Percentiles rank a stretch among this genome's conserved stretches.
phyloP scores from a whole-genome alignment of 805 yeast species.

The Spathaspora girioi region DNA sequence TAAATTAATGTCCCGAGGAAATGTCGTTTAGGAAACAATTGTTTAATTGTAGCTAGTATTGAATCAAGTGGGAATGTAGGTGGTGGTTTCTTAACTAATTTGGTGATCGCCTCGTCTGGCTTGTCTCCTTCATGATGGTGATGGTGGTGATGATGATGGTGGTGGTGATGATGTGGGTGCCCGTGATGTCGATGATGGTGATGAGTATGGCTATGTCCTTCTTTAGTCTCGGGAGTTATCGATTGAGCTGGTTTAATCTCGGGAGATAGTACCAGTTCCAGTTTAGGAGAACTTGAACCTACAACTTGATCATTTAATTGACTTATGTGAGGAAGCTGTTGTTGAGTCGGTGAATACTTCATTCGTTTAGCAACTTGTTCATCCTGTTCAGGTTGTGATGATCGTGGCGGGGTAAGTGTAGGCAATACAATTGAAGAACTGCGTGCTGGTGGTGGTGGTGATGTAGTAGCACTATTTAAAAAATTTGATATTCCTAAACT shows the following conservation, averaged over 20 bases:
- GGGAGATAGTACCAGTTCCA: background rate
- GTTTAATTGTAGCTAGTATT: slow-evolving; percentile 18
- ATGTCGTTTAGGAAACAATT: slow-evolving; percentile 27
- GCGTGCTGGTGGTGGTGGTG: background rate
- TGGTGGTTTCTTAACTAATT: slow-evolving; percentile 1
- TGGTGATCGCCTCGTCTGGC: background rate
- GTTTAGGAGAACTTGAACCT: background rate
- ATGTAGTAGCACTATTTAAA: slow-evolving; percentile 9
- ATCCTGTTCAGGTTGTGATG: slow-evolving; percentile 1
- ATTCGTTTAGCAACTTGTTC: slow-evolving; percentile 3
- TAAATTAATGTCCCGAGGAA: slow-evolving; percentile 58
- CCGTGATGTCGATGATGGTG: slow-evolving; percentile 9
- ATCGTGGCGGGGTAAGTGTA: background rate
- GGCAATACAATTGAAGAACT: background rate
- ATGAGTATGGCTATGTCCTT: slow-evolving; percentile 7
- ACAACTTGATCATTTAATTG: background rate
- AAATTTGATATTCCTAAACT: slow-evolving; percentile 19
- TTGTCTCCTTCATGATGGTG: background rate
- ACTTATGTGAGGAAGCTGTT: slow-evolving; percentile 3
- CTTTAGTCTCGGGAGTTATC: background rate
- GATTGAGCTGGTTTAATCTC: background rate
- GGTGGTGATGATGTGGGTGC: slow-evolving; percentile 11
- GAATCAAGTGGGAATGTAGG: slow-evolving; percentile 14
- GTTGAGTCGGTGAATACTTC: slow-evolving; percentile 4
- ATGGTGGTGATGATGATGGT: slow-evolving; percentile 15